Conservation (phyloP, 805 yeast genomes). For the Zygosaccharomyces bailii region DNA sequence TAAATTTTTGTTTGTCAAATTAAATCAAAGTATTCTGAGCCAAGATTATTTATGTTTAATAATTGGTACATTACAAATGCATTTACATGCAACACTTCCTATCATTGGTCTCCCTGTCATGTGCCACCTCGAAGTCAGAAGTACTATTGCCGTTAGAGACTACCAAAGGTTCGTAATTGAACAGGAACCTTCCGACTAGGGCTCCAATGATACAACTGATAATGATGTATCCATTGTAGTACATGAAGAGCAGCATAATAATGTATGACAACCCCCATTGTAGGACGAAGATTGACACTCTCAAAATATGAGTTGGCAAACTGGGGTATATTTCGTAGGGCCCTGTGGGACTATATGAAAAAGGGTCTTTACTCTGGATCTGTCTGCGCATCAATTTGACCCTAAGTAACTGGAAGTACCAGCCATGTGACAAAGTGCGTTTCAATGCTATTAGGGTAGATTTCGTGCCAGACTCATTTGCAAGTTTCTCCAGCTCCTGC, state of each 20-base stretch:
- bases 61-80: neutral
- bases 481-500: neutral
- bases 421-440: conserved; percentile 36
- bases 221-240: conserved; percentile 66
- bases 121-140: too few species aligned
- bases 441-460: conserved; percentile 18
- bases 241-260: conserved; percentile 71
- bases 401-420: conserved; percentile 28
- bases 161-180: conserved; percentile 45
- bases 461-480: conserved; percentile 12
- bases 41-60: conserved; percentile 1
- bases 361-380: conserved; percentile 4
- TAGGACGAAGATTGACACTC: conserved; percentile 48
- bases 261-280: conserved; percentile 70
- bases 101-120: conserved; percentile 33
- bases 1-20: neutral
- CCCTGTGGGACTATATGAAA: conserved; percentile 13
- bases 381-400: neutral
- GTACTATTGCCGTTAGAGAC: too few species aligned
- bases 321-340: conserved; percentile 38
- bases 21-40: neutral
- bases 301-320: conserved; percentile 48
- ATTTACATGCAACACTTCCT: conserved; percentile 36
- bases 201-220: conserved; percentile 63
- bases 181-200: conserved; percentile 52